Evolutionary conservation across 164 flowering plant species (phyloP).

Genomic region (Vitis rotundifolia): DNA sequence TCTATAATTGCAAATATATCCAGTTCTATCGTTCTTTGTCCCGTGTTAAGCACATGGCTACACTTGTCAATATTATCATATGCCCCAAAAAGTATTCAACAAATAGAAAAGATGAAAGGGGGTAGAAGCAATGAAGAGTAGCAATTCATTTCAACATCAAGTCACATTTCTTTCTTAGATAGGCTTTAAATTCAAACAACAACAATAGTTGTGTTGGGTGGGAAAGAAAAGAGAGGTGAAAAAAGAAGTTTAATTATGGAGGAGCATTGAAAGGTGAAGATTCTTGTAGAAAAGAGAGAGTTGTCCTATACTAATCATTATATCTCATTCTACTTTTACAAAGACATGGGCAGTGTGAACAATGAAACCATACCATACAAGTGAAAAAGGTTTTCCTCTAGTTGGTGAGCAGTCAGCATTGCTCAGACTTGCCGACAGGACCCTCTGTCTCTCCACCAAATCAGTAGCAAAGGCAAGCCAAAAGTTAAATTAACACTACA

Average conservation of each 20-base stretch:
- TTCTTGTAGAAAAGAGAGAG: conserved; percentile 47
- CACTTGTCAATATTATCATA: neutral
- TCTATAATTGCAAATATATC: no score
- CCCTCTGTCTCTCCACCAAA: conserved; percentile 30
- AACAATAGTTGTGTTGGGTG: conserved; percentile 20
- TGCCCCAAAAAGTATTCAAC: neutral
- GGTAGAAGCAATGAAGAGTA: conserved; percentile 5
- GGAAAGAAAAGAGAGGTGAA: conserved; percentile 15
- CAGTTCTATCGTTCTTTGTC: no score
- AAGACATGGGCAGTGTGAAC: conserved; percentile 34
- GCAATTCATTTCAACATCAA: conserved; percentile 16
- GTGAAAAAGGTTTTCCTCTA: conserved; percentile 31
- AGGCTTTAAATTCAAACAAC: conserved; percentile 19
- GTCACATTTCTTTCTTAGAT: neutral
- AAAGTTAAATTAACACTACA: conserved; percentile 14
- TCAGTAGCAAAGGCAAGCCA: conserved; percentile 21
- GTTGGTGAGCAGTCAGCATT: conserved; percentile 55
- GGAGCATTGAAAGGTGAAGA: conserved; percentile 48
- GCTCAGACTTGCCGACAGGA: conserved; percentile 42
- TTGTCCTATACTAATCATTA: conserved; percentile 55
- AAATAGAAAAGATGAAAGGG: neutral
- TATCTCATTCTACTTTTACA: conserved; percentile 34
- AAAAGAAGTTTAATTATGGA: conserved; percentile 29
- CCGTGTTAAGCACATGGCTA: no score
- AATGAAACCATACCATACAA: conserved; percentile 35